These are phyloP conservation scores for Lentinula lateritia DNA, from an alignment of 768 basidiomycete species.

Conservation along the genomic window DNA sequence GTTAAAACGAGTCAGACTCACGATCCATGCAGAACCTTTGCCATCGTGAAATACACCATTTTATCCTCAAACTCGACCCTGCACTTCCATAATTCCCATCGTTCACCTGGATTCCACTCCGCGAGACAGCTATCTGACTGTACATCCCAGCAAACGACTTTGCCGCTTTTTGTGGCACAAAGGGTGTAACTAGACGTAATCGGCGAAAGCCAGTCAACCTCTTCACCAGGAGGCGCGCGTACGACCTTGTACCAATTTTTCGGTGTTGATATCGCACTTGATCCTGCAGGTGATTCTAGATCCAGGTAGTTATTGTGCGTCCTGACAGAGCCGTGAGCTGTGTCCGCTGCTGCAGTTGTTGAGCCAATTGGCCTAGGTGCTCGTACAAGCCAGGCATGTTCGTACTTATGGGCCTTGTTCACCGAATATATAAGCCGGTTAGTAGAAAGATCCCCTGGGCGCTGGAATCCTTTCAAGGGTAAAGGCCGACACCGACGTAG, in stretches of 20 bases:
- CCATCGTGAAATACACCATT: constrained; percentile 74
- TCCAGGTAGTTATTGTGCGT: neutral
- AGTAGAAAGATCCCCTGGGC: constrained; percentile 59
- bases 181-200: constrained; percentile 72
- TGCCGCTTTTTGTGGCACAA: constrained; percentile 73
- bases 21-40: constrained; percentile 40
- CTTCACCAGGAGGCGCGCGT: constrained; percentile 49
- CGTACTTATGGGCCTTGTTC: constrained; percentile 55
- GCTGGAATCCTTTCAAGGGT: constrained; percentile 65
- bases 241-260: constrained; percentile 64
- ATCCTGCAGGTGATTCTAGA: neutral
- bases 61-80: constrained; percentile 69
- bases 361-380: constrained; percentile 45
- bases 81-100: constrained; percentile 77
- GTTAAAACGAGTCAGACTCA: neutral
- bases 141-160: constrained; percentile 76
- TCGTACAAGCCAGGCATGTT: constrained; percentile 56
- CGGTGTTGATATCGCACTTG: neutral
- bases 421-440: constrained; percentile 57
- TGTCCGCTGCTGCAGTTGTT: neutral
- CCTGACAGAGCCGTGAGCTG: neutral
- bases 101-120: constrained; percentile 59
- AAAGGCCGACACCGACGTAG: constrained; percentile 63
- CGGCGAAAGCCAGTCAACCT: constrained; percentile 73
- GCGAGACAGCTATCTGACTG: constrained; percentile 54